Evolutionary conservation across 2,329 filamentous ascomycete genomes (phyloP), one percentile per base, ranked within the genome.

Genomic region (Neonectria neomacrospora): DNA sequence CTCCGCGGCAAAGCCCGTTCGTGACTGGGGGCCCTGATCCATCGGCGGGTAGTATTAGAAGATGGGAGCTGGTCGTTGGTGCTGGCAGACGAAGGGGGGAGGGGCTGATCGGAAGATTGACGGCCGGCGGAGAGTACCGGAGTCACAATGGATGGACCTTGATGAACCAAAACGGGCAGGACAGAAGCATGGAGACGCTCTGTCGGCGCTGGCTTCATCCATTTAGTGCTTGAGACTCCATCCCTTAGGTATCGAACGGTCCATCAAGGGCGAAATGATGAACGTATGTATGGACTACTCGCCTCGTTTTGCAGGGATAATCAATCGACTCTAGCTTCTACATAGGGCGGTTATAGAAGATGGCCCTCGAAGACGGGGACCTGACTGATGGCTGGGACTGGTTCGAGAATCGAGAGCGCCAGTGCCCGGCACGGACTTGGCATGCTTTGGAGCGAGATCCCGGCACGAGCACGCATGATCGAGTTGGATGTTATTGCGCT

Each of bases 71-170:
- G 12, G 28, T 20, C 20, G 37, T 56, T 54, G 56, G 26, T 54
- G 53, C 54, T 61, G 34, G 37, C n/a, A 41, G n/a, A 11, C 9
- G 34, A 69, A 65, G 70, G 68, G 67, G 68, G 63, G 70, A 72
- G 69, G 67, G 62, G 68, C 54, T 60, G 45, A 57, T 66, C 60
- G 68, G 45, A 18, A 60, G 69, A 58, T 54, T 41, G 58, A 48
- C 48, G 12, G 42, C 42, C 51, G 65, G 41, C 30, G 52, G 52
- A 45, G 54, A 57, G 32, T 52, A 26, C 53, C 28, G 42, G 39
- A 58, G 62, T 51, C 44, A 50, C 55, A 54, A 59, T 20, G 34
- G 26, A 23, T 22, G 34, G 18, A 54, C 44, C 45, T 23, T 48
- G 42, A 45, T 34, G 53, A 41, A 58, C 42, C 60, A 11, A 41